Base-by-base conservation (phyloP, 2,329 filamentous ascomycete genomes). In the Arthrobotrys megalospora region DNA sequence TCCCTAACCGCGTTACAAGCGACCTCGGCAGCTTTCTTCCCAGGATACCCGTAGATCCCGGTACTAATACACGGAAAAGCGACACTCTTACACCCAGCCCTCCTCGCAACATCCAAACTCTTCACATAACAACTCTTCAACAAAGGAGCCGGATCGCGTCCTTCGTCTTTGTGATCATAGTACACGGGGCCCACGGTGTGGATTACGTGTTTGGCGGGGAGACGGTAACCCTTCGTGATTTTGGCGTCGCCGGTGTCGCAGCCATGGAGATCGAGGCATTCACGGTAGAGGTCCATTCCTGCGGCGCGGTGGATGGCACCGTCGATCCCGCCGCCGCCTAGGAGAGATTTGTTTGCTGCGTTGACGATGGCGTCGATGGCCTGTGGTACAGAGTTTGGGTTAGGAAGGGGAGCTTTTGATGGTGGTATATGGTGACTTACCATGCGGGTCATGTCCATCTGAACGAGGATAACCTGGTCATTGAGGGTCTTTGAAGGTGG, bases 151-250 rank as follows among this genome's bases (percentile, higher is more conserved):
- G 73, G 71, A 24, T 84, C 84, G 19, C 86, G 81, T 11, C 83
- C 82, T 16, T 86, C 83, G 2, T 83, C 82, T 0, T 81, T 81
- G 65, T 85, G 81, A 0, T 69, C 34, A 71, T 76, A 80, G 84
- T 94, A 97, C 34, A 96, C 85, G 0, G 96, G 96, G 0, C 96
- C 96, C 2, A 97, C 95, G 16, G 96, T 90, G 84, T 98, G 96
- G 69, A 98, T 96, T 81, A 98, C 89, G 80, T 92, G 90, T 73
- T 89, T 88, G 82, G 90, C 91, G 0, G 94, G 94, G 24, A 98
- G 86, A 0, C 89, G 82, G 84, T 96, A 94, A 7, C 90, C 95
- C 41, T 86, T 84, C 0, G 96, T 97, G 82, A 97, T 93, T 83
- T 95, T 95, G 28, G 94, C 92, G 28, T 88, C 86, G 63, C 96